Percentiles rank a stretch among this genome's conserved stretches.
Conservation (phyloP, 345 rosid species). For the Heritiera fomes region DNA sequence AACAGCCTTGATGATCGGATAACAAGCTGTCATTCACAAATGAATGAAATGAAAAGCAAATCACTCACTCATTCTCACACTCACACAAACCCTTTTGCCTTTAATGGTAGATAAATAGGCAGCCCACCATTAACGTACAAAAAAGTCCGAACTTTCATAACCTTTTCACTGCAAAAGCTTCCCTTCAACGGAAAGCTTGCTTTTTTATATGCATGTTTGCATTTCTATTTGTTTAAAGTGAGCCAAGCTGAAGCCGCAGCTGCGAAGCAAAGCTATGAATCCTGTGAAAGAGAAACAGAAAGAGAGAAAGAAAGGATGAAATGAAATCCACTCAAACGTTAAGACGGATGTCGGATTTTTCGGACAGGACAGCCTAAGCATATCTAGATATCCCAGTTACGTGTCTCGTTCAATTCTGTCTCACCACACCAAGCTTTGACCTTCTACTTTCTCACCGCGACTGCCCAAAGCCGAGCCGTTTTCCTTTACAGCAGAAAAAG, state of each 20-base stretch:
- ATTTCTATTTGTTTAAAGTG: background rate
- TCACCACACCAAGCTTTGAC: background rate
- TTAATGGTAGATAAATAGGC: background rate
- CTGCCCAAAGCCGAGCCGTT: background rate
- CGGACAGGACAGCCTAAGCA: background rate
- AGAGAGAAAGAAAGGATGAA: no score
- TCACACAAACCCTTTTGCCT: background rate
- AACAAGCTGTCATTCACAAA: background rate
- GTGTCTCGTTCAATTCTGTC: conserved; percentile 32
- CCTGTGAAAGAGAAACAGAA: background rate
- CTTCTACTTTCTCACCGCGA: background rate
- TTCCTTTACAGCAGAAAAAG: background rate
- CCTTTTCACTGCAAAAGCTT: background rate
- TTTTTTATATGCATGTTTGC: background rate
- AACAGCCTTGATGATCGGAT: background rate
- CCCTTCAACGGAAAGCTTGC: conserved; percentile 4
- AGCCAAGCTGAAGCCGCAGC: background rate
- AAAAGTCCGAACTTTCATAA: background rate
- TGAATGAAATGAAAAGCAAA: no score
- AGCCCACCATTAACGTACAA: background rate
- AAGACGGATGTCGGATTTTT: background rate
- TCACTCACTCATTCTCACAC: no score
- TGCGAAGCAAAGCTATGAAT: background rate
- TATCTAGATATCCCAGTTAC: conserved; percentile 17
- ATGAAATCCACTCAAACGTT: no score